These are phyloP conservation scores for Phytophthora sansomeana DNA, from an alignment of 352 stramenopile genomes.

Conservation along the genomic window DNA sequence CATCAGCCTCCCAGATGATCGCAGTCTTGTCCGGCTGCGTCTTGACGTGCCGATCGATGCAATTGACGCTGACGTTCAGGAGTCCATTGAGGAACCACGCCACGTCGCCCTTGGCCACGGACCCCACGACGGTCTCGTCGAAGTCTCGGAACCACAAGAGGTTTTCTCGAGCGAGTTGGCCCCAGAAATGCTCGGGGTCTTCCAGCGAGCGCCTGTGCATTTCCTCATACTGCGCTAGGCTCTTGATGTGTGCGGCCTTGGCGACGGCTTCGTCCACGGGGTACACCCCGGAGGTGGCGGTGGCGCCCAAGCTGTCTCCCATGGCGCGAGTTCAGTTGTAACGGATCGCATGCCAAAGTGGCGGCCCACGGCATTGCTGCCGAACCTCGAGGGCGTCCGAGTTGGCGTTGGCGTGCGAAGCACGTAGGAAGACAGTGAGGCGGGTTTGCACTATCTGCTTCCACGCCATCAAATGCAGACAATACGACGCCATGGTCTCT, in stretches of 20 bases:
- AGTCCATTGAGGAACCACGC: slow-evolving; percentile 25
- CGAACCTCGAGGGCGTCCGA: too few relatives aligned
- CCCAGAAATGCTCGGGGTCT: slow-evolving; percentile 16
- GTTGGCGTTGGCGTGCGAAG: too few relatives aligned
- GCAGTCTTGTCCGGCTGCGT: slow-evolving; percentile 12
- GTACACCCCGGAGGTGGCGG: slow-evolving; percentile 6
- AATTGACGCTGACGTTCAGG: slow-evolving; percentile 29
- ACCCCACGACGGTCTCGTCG: slow-evolving; percentile 14
- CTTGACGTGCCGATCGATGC: slow-evolving; percentile 26
- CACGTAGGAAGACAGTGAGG: too few relatives aligned
- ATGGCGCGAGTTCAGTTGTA: slow-evolving; percentile 24
- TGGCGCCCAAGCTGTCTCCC: slow-evolving; percentile 8
- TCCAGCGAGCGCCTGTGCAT: slow-evolving; percentile 23
- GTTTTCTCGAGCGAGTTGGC: slow-evolving; percentile 15
- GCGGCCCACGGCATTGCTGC: too few relatives aligned
- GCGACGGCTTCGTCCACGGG: slow-evolving; percentile 1
- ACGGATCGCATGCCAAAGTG: neutral
- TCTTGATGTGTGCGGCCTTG: slow-evolving; percentile 14
- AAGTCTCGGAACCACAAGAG: slow-evolving; percentile 23
- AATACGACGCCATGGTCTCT: too few relatives aligned
- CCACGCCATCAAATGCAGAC: too few relatives aligned
- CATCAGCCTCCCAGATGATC: neutral
- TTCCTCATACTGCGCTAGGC: slow-evolving; percentile 16
- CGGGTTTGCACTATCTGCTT: too few relatives aligned
- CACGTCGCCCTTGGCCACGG: slow-evolving; percentile 19